Evolutionary conservation across 805 yeast species (phyloP).

Genomic region (Nakazawaea wickerhamii): DNA sequence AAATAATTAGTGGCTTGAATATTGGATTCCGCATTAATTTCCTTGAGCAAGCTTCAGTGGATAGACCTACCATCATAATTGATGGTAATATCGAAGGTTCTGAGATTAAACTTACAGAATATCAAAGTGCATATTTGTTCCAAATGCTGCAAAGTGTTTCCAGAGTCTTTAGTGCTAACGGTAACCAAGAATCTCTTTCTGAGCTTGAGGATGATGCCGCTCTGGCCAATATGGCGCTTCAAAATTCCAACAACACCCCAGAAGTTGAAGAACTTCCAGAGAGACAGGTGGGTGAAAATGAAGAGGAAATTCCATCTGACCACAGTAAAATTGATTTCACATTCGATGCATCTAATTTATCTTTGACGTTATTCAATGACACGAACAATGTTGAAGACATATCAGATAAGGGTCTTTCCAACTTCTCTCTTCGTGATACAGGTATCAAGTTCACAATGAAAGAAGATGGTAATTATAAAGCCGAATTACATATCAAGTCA

Average conservation of each 20-base stretch:
- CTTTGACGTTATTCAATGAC: slow-evolving; percentile 54
- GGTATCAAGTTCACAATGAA: slow-evolving; percentile 46
- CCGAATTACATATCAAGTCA: slow-evolving; percentile 62
- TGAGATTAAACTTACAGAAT: slow-evolving; percentile 62
- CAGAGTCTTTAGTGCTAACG: slow-evolving; percentile 42
- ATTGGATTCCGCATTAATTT: slow-evolving; percentile 55
- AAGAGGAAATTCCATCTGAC: slow-evolving; percentile 21
- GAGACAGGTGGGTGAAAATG: slow-evolving; percentile 19
- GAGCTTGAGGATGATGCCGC: slow-evolving; percentile 62
- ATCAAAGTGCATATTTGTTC: slow-evolving; percentile 57
- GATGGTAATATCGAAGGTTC: slow-evolving; percentile 58
- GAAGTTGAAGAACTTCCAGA: background rate
- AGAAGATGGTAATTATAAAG: slow-evolving; percentile 48
- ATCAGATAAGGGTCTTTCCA: slow-evolving; percentile 42
- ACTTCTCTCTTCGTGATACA: slow-evolving; percentile 54
- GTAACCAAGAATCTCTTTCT: slow-evolving; percentile 29
- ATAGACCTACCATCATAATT: slow-evolving; percentile 45
- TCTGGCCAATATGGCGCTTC: slow-evolving; percentile 50
- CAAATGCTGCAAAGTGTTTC: slow-evolving; percentile 52
- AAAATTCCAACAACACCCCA: slow-evolving; percentile 11
- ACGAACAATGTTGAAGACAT: slow-evolving; percentile 35
- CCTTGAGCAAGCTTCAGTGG: slow-evolving; percentile 32
- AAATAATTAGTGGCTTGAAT: slow-evolving; percentile 64
- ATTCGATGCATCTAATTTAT: slow-evolving; percentile 57
- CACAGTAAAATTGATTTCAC: slow-evolving; percentile 37